Percentiles rank a stretch among this genome's conserved stretches.
Evolutionary conservation across 2,329 filamentous ascomycete genomes (phyloP).

Genomic region (Coleophoma eucalyptorum): DNA sequence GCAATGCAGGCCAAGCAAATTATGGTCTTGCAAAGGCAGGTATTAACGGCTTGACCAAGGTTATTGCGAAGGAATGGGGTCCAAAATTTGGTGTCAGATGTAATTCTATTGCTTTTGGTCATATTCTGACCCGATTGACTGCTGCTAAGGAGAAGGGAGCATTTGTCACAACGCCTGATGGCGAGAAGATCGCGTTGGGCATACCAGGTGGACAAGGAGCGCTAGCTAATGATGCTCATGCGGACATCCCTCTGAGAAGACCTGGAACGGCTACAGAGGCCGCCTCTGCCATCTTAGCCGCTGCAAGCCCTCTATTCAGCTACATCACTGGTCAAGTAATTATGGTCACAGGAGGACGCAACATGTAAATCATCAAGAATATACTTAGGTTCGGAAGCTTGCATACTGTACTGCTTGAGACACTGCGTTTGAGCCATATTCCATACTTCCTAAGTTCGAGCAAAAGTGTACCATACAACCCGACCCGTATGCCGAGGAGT

Average conservation of each 20-base stretch:
- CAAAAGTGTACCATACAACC: too few relatives aligned
- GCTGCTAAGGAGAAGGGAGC: slow-evolving; percentile 81
- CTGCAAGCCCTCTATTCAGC: slow-evolving; percentile 76
- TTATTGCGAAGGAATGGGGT: slow-evolving; percentile 90
- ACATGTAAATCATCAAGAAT: slow-evolving; percentile 38
- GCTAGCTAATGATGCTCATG: slow-evolving; percentile 39
- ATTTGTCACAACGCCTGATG: slow-evolving; percentile 72
- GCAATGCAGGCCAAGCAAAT: slow-evolving; percentile 89
- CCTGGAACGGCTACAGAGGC: slow-evolving; percentile 78
- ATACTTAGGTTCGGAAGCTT: too few relatives aligned
- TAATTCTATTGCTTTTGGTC: slow-evolving; percentile 82
- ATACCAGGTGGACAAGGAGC: slow-evolving; percentile 60
- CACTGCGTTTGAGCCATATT: too few relatives aligned
- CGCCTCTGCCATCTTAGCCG: slow-evolving; percentile 70
- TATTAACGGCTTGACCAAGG: slow-evolving; percentile 78
- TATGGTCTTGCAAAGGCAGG: slow-evolving; percentile 84
- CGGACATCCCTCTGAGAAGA: slow-evolving; percentile 75
- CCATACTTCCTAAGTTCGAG: too few relatives aligned
- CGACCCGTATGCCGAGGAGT: too few relatives aligned
- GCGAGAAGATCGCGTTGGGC: slow-evolving; percentile 69
- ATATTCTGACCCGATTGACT: slow-evolving; percentile 76
- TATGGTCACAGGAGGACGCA: slow-evolving; percentile 75
- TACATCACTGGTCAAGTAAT: slow-evolving; percentile 88
- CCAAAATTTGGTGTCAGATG: slow-evolving; percentile 76
- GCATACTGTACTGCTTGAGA: too few relatives aligned